Evolutionary conservation across 2,329 filamentous ascomycete genomes (phyloP).

Genomic region (Botryotinia convoluta): DNA sequence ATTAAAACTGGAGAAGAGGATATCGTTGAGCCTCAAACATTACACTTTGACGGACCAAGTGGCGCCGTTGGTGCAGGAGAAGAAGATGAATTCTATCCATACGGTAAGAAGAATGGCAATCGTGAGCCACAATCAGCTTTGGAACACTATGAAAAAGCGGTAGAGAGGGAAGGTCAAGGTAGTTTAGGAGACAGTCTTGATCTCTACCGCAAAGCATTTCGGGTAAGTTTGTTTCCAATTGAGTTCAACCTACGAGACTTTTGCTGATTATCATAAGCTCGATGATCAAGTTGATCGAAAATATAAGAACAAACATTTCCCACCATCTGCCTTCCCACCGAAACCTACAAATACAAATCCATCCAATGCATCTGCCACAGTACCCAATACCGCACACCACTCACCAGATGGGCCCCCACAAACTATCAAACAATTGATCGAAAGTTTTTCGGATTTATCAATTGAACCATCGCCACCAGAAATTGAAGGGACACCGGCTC

Average conservation of each 20-base stretch:
- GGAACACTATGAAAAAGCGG: conserved; percentile 89
- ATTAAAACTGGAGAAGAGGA: conserved; percentile 25
- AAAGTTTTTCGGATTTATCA: conserved; percentile 66
- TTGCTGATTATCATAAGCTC: conserved; percentile 52
- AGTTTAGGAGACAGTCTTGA: conserved; percentile 84
- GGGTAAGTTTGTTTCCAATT: conserved; percentile 49
- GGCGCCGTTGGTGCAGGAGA: conserved; percentile 14
- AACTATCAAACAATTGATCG: conserved; percentile 66
- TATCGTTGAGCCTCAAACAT: conserved; percentile 20
- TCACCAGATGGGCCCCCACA: conserved; percentile 54
- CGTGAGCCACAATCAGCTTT: conserved; percentile 70
- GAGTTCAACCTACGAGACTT: neutral
- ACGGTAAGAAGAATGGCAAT: conserved; percentile 21
- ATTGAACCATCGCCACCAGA: conserved; percentile 67
- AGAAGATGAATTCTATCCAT: conserved; percentile 7
- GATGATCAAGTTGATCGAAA: conserved; percentile 79
- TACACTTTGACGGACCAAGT: conserved; percentile 23
- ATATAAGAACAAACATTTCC: conserved; percentile 91
- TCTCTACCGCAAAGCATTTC: conserved; percentile 87
- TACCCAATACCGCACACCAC: conserved; percentile 54
- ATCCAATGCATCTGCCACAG: conserved; percentile 50
- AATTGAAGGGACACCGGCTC: conserved; percentile 68
- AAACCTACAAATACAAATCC: conserved; percentile 41
- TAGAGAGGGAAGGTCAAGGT: conserved; percentile 81
- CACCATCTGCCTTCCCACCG: conserved; percentile 54